phyloP scores from a whole-genome alignment of 176 grass and related monocot species.

The Oryza longistaminata region DNA sequence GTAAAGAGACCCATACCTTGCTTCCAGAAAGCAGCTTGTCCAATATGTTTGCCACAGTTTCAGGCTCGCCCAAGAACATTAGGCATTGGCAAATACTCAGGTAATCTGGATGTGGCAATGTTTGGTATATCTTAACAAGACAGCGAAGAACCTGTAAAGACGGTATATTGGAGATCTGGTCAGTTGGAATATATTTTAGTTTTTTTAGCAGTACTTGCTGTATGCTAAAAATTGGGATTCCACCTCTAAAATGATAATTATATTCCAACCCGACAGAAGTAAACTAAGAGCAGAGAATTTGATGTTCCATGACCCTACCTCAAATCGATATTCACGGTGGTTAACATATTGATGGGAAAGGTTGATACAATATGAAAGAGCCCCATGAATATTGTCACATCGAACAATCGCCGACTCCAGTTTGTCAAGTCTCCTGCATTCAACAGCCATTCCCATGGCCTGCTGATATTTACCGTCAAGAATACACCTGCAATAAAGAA shows the following conservation, averaged over 20 bases:
- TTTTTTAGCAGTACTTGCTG: background rate
- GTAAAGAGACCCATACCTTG: slow-evolving; percentile 54
- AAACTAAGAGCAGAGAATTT: background rate
- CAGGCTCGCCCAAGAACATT: slow-evolving; percentile 90
- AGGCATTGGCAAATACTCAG: slow-evolving; percentile 94
- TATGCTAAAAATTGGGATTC: background rate
- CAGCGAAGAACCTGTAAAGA: slow-evolving; percentile 71
- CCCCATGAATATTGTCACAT: slow-evolving; percentile 90
- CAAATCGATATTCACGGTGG: slow-evolving; percentile 94
- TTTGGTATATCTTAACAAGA: slow-evolving; percentile 94
- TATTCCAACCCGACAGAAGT: slow-evolving; percentile 16
- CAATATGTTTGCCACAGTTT: slow-evolving; percentile 82
- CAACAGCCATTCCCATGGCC: slow-evolving; percentile 98
- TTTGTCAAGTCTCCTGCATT: slow-evolving; percentile 96
- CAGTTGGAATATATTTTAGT: background rate
- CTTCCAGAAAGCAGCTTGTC: slow-evolving; percentile 85
- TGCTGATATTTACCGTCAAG: slow-evolving; percentile 95
- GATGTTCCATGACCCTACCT: slow-evolving; percentile 57
- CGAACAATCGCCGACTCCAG: slow-evolving; percentile 85
- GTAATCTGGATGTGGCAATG: slow-evolving; percentile 79
- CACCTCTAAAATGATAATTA: background rate
- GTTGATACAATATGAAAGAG: slow-evolving; percentile 92
- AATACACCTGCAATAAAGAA: slow-evolving; percentile 69
- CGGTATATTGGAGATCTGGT: slow-evolving; percentile 22
- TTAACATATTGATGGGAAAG: slow-evolving; percentile 95